Evolutionary conservation across 345 rosid genomes (phyloP).

Genomic region (Clarkia xantiana): DNA sequence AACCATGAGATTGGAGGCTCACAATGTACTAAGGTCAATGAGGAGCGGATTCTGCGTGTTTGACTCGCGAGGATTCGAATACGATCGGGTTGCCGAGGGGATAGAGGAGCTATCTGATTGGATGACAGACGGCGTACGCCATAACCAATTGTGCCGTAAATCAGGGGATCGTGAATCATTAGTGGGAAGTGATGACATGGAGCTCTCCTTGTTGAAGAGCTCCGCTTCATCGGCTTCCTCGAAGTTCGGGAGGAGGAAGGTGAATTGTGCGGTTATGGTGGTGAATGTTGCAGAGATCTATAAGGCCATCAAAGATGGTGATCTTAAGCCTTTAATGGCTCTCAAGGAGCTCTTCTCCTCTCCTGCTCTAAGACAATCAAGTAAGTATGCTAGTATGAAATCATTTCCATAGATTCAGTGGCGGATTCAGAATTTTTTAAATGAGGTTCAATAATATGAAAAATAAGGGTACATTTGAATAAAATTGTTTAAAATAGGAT

Average conservation of each 20-base stretch:
- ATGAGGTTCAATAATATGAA: too few relatives aligned
- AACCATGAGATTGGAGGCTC: constrained; percentile 41
- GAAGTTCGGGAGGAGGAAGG: constrained; percentile 30
- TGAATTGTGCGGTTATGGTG: constrained; percentile 40
- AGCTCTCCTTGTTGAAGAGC: constrained; percentile 3
- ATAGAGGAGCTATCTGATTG: constrained; percentile 33
- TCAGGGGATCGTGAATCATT: constrained; percentile 13
- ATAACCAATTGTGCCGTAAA: constrained; percentile 34
- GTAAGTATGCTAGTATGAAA: constrained; percentile 19
- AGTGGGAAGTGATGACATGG: constrained; percentile 13
- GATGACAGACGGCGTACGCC: constrained; percentile 43
- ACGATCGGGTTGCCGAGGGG: constrained; percentile 14
- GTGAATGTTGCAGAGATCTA: constrained; percentile 31
- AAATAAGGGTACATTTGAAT: too few relatives aligned
- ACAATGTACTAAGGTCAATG: constrained; percentile 40
- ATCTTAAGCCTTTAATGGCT: constrained; percentile 29
- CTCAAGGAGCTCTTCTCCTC: constrained; percentile 26
- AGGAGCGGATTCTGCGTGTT: constrained; percentile 39
- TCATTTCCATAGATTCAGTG: too few relatives aligned
- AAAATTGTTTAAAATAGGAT: too few relatives aligned
- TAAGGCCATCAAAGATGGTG: constrained; percentile 25
- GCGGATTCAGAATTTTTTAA: too few relatives aligned
- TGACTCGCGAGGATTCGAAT: constrained; percentile 42
- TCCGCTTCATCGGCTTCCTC: constrained; percentile 13
- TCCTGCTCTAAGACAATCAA: constrained; percentile 29